phyloP scores from a whole-genome alignment of 495 filamentous ascomycete species.

The Venustampulla echinocandica region DNA sequence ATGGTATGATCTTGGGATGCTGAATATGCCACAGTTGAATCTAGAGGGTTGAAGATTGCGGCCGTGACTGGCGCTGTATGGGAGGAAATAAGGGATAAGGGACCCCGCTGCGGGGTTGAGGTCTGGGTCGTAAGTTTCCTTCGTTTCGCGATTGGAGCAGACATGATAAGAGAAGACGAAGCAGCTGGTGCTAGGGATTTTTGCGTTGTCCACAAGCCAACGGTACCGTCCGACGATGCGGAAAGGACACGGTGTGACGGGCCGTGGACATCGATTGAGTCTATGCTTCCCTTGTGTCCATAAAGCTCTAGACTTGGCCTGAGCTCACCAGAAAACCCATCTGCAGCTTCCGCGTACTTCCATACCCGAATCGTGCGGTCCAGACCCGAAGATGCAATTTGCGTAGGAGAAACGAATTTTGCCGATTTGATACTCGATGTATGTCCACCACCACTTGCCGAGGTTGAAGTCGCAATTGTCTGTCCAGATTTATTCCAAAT shows the following conservation, averaged over 20 bases:
- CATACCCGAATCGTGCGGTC: constrained; percentile 81
- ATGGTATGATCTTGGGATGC: constrained; percentile 81
- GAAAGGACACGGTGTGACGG: constrained; percentile 70
- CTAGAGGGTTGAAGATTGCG: constrained; percentile 72
- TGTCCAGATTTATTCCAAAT: constrained; percentile 85
- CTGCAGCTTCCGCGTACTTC: constrained; percentile 65
- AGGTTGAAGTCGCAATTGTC: constrained; percentile 59
- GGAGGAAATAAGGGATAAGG: constrained; percentile 60
- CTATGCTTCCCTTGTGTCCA: constrained; percentile 68
- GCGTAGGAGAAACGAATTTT: constrained; percentile 66
- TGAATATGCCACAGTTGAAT: constrained; percentile 84
- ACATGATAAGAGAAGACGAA: constrained; percentile 54
- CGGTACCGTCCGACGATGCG: constrained; percentile 66
- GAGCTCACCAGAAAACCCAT: constrained; percentile 51
- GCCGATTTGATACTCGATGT: constrained; percentile 66
- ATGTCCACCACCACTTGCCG: constrained; percentile 58
- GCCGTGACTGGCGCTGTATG: constrained; percentile 67
- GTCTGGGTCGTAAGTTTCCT: constrained; percentile 62
- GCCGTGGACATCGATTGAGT: constrained; percentile 69
- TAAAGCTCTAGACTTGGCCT: constrained; percentile 76
- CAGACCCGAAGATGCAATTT: constrained; percentile 70
- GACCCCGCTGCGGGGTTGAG: constrained; percentile 63
- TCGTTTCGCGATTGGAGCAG: constrained; percentile 56
- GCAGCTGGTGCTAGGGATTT: constrained; percentile 65
- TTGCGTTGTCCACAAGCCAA: constrained; percentile 77